Evolutionary conservation across 768 basidiomycete genomes (phyloP), one percentile per base, ranked within the genome.

Genomic region (Tephrocybe sp.): DNA sequence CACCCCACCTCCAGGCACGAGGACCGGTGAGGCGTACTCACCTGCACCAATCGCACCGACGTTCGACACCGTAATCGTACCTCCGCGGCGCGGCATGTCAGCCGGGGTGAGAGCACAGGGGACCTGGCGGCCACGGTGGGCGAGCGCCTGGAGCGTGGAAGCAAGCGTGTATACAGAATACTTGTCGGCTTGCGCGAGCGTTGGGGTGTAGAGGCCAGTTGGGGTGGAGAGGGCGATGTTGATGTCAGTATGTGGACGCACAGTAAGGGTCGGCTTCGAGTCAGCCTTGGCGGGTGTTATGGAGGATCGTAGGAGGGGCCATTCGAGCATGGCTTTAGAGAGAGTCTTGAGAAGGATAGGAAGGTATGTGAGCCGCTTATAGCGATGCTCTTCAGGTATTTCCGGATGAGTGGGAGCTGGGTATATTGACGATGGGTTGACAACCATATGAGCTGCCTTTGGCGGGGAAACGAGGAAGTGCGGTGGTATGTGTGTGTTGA

Each of bases 341-440:
- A 95, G 85, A 0, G 86, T 85, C 65, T 95, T 95, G 59, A 93
- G 71, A 7, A 95, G 78, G 62, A 93, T 73, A 9, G 92, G 93
- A 26, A 95, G 84, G 66, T 88, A 89, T 0, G 91, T 93, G 25
- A 95, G 68, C 30, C 79, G 80, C 24, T 78, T 71, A 68, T 80
- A 91, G 34, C 81, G 80, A 18, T 73, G 79, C 2, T 74, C 68
- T 9, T 75, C 71, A 0, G 81, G 77, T n/a, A 84, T 68, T 3
- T 67, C 50, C 3, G 78, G 69, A 0, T 70, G 71, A 0, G 65
- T 44, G 0, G 80, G 78, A 3, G 69, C 67, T 8, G 70, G 63
- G 59, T 63, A 68, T 62, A 74, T 49, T 8, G 71, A 62, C 25
- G 70, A 70, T 15, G 79, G 69, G 49, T 77, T 70, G 24, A 75